Evolutionary conservation across 75 land plant species (phyloP).

Genomic region (Picea glauca): DNA sequence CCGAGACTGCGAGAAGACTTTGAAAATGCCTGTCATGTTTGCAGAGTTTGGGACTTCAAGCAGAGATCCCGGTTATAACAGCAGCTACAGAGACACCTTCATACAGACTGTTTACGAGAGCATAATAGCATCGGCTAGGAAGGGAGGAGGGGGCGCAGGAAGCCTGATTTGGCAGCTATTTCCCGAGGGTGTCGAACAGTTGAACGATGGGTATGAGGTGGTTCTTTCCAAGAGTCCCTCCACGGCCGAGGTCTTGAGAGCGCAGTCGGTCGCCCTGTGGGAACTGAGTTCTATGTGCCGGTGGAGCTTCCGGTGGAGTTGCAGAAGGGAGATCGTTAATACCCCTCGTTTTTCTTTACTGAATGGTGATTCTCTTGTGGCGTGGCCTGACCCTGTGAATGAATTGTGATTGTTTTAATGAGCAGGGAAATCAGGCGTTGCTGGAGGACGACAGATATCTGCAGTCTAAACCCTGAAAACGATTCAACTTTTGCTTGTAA

Average conservation of each 20-base stretch:
- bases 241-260: slow-evolving; percentile 45
- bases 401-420: no score
- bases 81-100: slow-evolving; percentile 40
- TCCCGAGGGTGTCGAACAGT: slow-evolving; percentile 71
- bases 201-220: slow-evolving; percentile 76
- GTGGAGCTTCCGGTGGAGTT: no score
- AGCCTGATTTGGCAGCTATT: slow-evolving; percentile 87
- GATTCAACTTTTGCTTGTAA: no score
- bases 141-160: slow-evolving; percentile 82
- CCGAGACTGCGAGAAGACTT: slow-evolving; percentile 48
- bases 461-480: no score
- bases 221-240: slow-evolving; percentile 36
- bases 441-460: no score
- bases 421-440: no score
- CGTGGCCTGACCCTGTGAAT: no score
- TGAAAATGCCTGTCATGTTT: slow-evolving; percentile 77
- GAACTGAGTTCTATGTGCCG: no score
- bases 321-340: no score
- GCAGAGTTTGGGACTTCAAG: slow-evolving; percentile 77
- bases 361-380: no score
- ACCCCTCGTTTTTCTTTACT: no score
- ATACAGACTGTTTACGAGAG: slow-evolving; percentile 43
- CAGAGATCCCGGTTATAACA: slow-evolving; percentile 47
- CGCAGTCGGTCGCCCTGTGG: slow-evolving; percentile 39
- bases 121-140: slow-evolving; percentile 46